Evolutionary conservation across 345 rosid species (phyloP).

Genomic region (Limnanthes douglasii): DNA sequence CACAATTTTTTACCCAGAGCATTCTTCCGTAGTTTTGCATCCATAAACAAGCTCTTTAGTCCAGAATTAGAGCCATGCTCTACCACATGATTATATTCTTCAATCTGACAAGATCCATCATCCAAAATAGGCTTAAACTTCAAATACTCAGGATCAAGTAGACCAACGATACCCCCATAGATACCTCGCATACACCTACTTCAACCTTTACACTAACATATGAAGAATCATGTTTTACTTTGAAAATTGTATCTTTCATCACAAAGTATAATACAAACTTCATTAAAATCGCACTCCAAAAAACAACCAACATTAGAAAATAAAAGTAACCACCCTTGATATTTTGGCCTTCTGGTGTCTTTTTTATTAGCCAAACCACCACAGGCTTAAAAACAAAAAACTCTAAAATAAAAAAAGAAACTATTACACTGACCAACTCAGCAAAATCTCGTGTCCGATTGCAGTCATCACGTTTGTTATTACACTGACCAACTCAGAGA

Average conservation of each 20-base stretch:
- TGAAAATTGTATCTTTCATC: constrained; percentile 14
- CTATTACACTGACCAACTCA: not conserved
- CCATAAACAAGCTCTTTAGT: constrained; percentile 24
- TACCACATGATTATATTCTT: constrained; percentile 24
- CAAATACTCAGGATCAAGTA: constrained; percentile 25
- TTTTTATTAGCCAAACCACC: constrained; percentile 8
- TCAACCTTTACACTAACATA: constrained; percentile 28
- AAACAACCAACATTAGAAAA: constrained; percentile 2
- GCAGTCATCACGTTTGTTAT: constrained; percentile 7
- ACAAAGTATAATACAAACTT: constrained; percentile 12
- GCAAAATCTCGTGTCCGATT: constrained; percentile 2
- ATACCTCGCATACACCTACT: constrained; percentile 20
- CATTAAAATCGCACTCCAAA: constrained; percentile 3
- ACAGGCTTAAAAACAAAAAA: constrained; percentile 9
- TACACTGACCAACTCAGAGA: constrained; percentile 13
- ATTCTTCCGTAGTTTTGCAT: constrained; percentile 14
- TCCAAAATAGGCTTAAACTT: constrained; percentile 35
- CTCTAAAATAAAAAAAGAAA: not conserved
- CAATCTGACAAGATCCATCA: constrained; percentile 23
- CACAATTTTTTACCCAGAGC: constrained; percentile 73
- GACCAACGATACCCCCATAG: constrained; percentile 39
- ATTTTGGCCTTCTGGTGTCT: constrained; percentile 16
- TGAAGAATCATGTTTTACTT: constrained; percentile 21
- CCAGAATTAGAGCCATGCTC: constrained; percentile 23
- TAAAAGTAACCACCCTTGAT: not conserved